phyloP scores from a whole-genome alignment of 2,329 filamentous ascomycete species.

The Trichoderma brevicompactum region DNA sequence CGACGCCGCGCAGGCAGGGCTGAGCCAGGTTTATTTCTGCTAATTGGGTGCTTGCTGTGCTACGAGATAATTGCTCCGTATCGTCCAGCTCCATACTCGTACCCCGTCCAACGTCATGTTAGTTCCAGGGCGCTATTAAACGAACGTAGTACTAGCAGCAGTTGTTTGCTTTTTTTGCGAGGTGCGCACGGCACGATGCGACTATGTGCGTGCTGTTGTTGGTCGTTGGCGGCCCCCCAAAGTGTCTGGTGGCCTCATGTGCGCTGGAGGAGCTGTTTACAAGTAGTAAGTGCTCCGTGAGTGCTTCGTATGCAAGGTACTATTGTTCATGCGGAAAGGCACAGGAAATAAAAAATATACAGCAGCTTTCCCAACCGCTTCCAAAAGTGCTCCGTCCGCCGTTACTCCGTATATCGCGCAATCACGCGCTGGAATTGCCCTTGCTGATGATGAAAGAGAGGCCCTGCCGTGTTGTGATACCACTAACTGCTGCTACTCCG shows the following conservation, averaged over 20 bases:
- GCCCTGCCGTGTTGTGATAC: neutral
- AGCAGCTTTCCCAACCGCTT: neutral
- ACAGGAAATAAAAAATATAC: no score
- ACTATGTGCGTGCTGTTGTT: neutral
- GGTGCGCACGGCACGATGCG: no score
- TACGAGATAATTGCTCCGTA: slow-evolving; percentile 12
- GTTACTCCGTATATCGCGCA: slow-evolving; percentile 1
- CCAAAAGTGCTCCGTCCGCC: neutral
- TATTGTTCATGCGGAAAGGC: no score
- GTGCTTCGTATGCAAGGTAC: no score
- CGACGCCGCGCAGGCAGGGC: slow-evolving; percentile 21
- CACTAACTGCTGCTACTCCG: neutral
- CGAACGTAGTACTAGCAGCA: neutral
- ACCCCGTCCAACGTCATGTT: slow-evolving; percentile 7
- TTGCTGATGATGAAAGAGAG: slow-evolving; percentile 6
- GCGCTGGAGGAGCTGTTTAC: neutral
- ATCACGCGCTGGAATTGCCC: neutral
- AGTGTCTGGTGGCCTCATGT: no score
- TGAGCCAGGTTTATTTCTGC: slow-evolving; percentile 11
- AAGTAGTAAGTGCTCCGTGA: no score
- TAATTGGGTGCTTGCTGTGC: neutral
- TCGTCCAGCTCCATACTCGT: slow-evolving; percentile 13
- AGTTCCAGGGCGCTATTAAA: neutral
- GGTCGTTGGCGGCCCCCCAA: neutral
- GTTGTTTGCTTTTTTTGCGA: neutral